phyloP scores from a whole-genome alignment of 768 basidiomycete species.

The Sporobolomyces roseus region DNA sequence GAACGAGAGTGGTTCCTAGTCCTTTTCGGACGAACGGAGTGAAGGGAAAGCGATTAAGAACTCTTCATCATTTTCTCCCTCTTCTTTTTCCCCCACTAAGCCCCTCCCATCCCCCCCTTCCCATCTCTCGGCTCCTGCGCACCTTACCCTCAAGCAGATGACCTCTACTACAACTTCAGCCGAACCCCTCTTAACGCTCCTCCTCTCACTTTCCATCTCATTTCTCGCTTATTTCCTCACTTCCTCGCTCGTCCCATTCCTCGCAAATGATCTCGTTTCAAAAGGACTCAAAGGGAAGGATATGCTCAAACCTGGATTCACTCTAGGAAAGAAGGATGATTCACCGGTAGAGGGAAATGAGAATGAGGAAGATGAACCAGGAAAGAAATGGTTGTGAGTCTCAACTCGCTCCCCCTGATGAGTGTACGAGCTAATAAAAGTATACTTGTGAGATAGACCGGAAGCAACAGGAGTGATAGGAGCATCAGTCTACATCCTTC shows the following conservation, averaged over 20 bases:
- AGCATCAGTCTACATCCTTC: conserved; percentile 79
- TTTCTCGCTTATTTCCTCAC: conserved; percentile 74
- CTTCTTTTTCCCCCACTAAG: neutral
- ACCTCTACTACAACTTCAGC: no score
- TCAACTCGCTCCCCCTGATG: neutral
- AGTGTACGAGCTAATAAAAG: no score
- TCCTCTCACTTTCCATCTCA: conserved; percentile 28
- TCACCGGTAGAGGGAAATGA: neutral
- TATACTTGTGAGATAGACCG: conserved; percentile 59
- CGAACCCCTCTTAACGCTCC: conserved; percentile 37
- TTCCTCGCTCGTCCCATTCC: conserved; percentile 71
- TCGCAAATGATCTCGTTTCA: conserved; percentile 72
- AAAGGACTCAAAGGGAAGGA: conserved; percentile 83
- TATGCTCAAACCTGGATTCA: conserved; percentile 69
- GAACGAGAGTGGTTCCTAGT: no score
- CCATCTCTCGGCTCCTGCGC: neutral
- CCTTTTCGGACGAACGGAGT: no score
- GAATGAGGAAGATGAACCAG: conserved; percentile 52
- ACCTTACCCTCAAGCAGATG: neutral
- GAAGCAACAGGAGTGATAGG: conserved; percentile 90
- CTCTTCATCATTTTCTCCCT: neutral
- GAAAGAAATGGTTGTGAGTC: conserved; percentile 10
- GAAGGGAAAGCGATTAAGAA: no score
- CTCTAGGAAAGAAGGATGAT: conserved; percentile 52
- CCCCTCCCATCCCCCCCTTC: neutral